Evolutionary conservation across 108 stramenopile species (phyloP).

Genomic region (Skeletonema marinoi): DNA sequence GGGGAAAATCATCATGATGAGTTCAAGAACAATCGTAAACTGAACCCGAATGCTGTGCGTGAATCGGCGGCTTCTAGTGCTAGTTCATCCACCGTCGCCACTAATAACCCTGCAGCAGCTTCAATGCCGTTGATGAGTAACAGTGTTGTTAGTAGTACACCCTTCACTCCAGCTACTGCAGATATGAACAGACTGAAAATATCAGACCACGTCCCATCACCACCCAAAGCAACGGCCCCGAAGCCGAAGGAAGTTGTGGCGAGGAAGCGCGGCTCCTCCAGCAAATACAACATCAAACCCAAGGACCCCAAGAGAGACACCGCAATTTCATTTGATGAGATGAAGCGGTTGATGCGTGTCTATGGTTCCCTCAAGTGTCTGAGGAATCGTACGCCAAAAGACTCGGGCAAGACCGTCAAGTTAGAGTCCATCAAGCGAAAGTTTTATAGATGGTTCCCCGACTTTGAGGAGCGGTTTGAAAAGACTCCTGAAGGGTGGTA

Average conservation of each 20-base stretch:
- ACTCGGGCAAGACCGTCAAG: slow-evolving; percentile 31
- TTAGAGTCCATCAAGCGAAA: slow-evolving; percentile 35
- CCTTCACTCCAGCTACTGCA: background rate
- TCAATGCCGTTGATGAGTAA: background rate
- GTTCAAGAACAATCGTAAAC: background rate
- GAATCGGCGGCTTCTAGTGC: background rate
- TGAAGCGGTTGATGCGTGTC: slow-evolving; percentile 39
- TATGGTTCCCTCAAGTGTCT: slow-evolving; percentile 46
- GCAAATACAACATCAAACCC: slow-evolving; percentile 11
- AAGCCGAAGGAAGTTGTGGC: slow-evolving; percentile 9
- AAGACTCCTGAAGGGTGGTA: slow-evolving; percentile 13
- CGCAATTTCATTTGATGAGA: slow-evolving; percentile 40
- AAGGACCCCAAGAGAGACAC: slow-evolving; percentile 16
- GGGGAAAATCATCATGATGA: background rate
- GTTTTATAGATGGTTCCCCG: slow-evolving; percentile 53
- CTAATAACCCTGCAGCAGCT: background rate
- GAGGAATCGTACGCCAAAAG: slow-evolving; percentile 21
- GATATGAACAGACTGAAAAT: slow-evolving; percentile 4
- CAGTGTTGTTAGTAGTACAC: background rate
- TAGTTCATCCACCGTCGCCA: background rate
- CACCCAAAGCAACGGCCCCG: background rate
- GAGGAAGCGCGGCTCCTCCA: slow-evolving; percentile 11
- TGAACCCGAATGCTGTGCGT: background rate
- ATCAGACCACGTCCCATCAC: background rate
- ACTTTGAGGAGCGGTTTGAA: slow-evolving; percentile 38